Conservation (phyloP, 768 basidiomycete species). For the Hirschioporus abietinus region DNA sequence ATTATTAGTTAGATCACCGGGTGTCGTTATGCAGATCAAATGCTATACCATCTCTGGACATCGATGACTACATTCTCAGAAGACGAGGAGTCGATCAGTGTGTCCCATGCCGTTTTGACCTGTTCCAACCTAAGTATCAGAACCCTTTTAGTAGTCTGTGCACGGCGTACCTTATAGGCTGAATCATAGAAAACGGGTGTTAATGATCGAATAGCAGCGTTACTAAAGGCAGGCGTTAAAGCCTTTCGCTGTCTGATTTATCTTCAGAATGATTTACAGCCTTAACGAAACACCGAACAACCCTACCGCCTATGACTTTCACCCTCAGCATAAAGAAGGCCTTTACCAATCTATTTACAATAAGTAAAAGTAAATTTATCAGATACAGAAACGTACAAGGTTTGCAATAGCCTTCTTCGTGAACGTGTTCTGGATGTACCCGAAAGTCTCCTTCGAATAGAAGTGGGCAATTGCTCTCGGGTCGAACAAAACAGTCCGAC, state of each 20-base stretch:
- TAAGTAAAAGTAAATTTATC: neutral
- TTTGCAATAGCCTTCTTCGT: neutral
- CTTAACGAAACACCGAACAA: neutral
- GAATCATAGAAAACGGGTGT: conserved; percentile 20
- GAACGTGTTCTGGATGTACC: neutral
- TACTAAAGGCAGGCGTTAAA: neutral
- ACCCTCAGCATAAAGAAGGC: neutral
- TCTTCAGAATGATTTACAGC: neutral
- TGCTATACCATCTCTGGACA: conserved; percentile 9
- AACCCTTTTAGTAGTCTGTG: neutral
- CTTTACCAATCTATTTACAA: neutral
- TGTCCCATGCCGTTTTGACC: conserved; percentile 7
- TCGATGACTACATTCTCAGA: conserved; percentile 9
- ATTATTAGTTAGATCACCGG: neutral
- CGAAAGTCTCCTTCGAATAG: neutral
- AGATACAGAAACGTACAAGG: neutral
- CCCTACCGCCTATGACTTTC: neutral
- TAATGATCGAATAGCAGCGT: neutral
- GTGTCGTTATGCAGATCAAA: neutral
- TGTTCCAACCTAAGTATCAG: neutral
- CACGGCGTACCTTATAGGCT: conserved; percentile 31
- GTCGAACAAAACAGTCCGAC: neutral
- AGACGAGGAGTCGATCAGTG: neutral
- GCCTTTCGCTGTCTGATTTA: neutral
- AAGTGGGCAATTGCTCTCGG: neutral